These are phyloP conservation scores for Tausonia pullulans DNA, from an alignment of 1,284 basidiomycete genomes.

Conservation along the genomic window DNA sequence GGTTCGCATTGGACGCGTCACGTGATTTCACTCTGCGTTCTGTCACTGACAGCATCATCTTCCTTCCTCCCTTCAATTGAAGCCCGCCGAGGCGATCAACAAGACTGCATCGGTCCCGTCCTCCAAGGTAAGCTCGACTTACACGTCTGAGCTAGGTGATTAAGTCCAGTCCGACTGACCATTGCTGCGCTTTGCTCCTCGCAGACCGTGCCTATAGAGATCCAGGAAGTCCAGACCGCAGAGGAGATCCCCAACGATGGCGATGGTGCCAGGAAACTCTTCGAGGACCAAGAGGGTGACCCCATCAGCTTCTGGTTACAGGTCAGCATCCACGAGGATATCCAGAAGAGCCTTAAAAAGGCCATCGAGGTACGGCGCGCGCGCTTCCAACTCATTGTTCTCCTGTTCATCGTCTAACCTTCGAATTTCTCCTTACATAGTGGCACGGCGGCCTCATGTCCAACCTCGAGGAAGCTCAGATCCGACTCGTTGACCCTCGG, in stretches of 20 bases:
- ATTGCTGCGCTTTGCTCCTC: not conserved
- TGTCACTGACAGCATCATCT: too few relatives aligned
- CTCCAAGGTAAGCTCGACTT: not conserved
- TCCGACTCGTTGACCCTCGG: conserved; percentile 4
- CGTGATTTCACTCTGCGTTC: too few relatives aligned
- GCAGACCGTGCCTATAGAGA: too few relatives aligned
- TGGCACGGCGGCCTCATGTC: not conserved
- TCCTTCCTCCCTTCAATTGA: not conserved
- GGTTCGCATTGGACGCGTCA: too few relatives aligned
- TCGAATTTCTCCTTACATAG: not conserved
- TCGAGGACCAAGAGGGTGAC: not conserved
- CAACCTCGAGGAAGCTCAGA: not conserved
- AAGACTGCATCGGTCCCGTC: not conserved
- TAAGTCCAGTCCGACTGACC: not conserved
- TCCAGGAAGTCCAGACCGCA: not conserved
- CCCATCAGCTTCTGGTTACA: not conserved
- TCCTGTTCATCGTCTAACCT: not conserved
- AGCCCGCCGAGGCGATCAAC: not conserved
- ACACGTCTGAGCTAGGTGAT: too few relatives aligned
- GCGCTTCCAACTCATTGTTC: not conserved
- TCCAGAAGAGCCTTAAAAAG: not conserved
- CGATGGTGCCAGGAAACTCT: not conserved
- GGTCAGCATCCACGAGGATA: not conserved
- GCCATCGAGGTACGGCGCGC: not conserved
- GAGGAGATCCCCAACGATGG: not conserved